phyloP scores from a whole-genome alignment of 176 grass and related monocot genomes.

The Hyparrhenia diplandra region DNA sequence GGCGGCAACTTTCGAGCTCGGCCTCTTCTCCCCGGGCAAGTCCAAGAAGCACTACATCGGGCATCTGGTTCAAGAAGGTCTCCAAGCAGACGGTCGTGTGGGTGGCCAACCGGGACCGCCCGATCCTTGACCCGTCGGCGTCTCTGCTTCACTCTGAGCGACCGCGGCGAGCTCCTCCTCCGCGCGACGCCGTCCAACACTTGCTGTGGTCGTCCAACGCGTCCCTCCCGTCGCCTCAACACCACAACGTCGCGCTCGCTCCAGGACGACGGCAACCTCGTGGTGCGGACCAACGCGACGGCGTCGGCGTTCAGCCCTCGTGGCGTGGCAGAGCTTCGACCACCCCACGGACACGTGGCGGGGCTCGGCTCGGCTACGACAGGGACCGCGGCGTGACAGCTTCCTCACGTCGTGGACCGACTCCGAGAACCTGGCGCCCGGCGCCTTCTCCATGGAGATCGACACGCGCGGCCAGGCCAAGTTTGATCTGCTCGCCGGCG shows the following conservation, averaged over 20 bases:
- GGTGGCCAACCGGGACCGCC: slow-evolving; percentile 56
- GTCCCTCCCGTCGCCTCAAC: slow-evolving; percentile 21
- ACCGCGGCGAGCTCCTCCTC: slow-evolving; percentile 43
- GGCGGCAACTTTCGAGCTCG: slow-evolving; percentile 60
- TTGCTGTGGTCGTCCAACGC: slow-evolving; percentile 50
- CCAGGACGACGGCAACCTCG: slow-evolving; percentile 57
- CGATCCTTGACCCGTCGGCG: slow-evolving; percentile 29
- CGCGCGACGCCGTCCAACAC: slow-evolving; percentile 13
- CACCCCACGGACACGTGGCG: slow-evolving; percentile 72
- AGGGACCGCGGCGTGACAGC: slow-evolving; percentile 22
- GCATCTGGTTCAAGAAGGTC: slow-evolving; percentile 60
- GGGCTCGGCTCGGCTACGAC: slow-evolving; percentile 52
- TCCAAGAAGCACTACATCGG: slow-evolving; percentile 51
- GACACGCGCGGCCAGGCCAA: slow-evolving; percentile 21
- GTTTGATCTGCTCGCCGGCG: slow-evolving; percentile 29
- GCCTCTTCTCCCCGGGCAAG: slow-evolving; percentile 51
- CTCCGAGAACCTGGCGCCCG: slow-evolving; percentile 47
- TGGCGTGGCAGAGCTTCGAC: slow-evolving; percentile 67
- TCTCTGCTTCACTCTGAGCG: slow-evolving; percentile 32
- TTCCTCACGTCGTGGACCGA: slow-evolving; percentile 52
- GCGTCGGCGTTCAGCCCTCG: not conserved
- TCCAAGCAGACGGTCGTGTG: slow-evolving; percentile 45
- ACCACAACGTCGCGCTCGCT: slow-evolving; percentile 46
- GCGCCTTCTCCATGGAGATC: slow-evolving; percentile 50
- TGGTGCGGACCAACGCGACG: slow-evolving; percentile 25